Percentiles rank a stretch among this genome's conserved stretches.
These are phyloP conservation scores for Yueomyces sinensis DNA, from an alignment of 805 yeast genomes.

Conservation along the genomic window DNA sequence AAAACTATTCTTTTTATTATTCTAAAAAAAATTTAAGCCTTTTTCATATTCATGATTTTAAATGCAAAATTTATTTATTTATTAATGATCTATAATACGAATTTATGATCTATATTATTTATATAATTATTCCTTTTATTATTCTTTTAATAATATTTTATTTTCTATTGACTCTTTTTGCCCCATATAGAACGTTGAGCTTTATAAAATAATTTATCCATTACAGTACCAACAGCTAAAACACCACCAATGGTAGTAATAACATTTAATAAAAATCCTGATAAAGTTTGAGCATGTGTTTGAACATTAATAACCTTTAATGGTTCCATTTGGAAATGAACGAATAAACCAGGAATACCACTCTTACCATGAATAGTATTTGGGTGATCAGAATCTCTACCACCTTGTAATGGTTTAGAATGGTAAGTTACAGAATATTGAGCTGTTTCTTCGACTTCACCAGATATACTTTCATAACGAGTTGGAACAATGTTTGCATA, in stretches of 20 bases:
- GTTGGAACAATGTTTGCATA: conserved; percentile 86
- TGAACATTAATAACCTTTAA: conserved; percentile 81
- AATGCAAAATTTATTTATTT: too few species aligned
- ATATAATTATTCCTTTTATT: too few species aligned
- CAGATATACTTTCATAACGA: conserved; percentile 55
- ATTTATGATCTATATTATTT: too few species aligned
- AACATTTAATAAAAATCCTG: conserved; percentile 69
- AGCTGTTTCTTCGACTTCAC: conserved; percentile 51
- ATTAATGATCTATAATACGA: too few species aligned
- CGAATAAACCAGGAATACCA: conserved; percentile 86
- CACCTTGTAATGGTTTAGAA: conserved; percentile 76
- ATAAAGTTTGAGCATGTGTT: conserved; percentile 53
- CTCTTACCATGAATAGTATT: conserved; percentile 72
- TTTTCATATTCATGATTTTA: too few species aligned
- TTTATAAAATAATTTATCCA: conserved; percentile 82
- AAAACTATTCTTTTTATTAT: too few species aligned
- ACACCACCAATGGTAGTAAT: conserved; percentile 93
- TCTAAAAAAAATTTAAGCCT: too few species aligned
- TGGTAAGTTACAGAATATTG: conserved; percentile 85
- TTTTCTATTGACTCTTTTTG: conserved; percentile 13
- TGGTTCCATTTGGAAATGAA: conserved; percentile 86
- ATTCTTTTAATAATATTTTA: too few species aligned
- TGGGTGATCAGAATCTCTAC: conserved; percentile 82
- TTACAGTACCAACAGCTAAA: conserved; percentile 76
- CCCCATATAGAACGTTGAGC: conserved; percentile 60